Base-by-base conservation (phyloP, 768 basidiomycete genomes). In the Psilocybe cubensis region DNA sequence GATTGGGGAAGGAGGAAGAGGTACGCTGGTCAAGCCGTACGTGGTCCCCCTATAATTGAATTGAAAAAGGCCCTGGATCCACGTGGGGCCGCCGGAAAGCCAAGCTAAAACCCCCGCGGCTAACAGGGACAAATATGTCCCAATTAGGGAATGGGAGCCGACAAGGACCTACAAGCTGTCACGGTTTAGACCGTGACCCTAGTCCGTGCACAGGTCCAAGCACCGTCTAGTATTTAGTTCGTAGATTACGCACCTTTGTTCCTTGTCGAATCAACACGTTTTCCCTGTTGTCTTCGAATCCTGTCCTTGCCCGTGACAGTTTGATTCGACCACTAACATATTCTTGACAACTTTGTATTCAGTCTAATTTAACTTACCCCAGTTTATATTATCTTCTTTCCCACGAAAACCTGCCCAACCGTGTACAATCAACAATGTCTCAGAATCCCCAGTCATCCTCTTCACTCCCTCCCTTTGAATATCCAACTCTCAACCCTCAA, bases 231-330 rank as follows among this genome's bases (percentile, higher is more conserved):
- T n/a, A n/a, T n/a, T n/a, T n/a, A n/a, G n/a, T n/a, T n/a, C n/a
- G n/a, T n/a, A n/a, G n/a, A n/a, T n/a, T n/a, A n/a, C n/a, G n/a
- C n/a, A n/a, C n/a, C n/a, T n/a, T n/a, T n/a, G n/a, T 17, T 21
- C 50, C 17, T 52, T n/a, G 21, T 52, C 33, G 50, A 52, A 42
- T 40, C 50, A 52, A 52, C 50, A 11, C 40, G 11, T 9, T 11
- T 38, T 38, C 24, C 23, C 24, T 24, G 3, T 21, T 40, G 11
- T 4, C 14, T 18, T 21, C 18, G 24, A 31, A 20, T 20, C 2
- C 4, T 12, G 20, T 9, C 25, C 47, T 49, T 49, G 47, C 12
- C 47, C 47, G 47, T 49, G 33, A 49, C 47, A 49, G 47, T 49
- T 49, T 49, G 27, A 29, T 49, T 49, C 47, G 27, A 49, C 47